Base-by-base conservation (phyloP, 2,329 filamentous ascomycete species). In the Epichloe festucae region DNA sequence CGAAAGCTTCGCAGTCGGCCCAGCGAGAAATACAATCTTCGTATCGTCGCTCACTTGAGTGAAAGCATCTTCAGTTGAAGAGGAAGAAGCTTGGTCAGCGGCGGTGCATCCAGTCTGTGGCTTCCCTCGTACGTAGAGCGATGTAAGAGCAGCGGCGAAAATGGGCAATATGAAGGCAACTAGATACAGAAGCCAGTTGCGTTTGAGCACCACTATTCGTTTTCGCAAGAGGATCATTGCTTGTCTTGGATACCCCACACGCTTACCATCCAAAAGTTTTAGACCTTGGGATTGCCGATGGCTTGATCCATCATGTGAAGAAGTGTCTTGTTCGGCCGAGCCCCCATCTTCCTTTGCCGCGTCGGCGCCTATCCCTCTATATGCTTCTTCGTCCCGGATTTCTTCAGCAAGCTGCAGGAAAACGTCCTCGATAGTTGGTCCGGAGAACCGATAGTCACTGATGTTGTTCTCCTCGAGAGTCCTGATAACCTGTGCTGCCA, bases 351-450 rank as follows among this genome's bases (percentile, higher is more conserved):
- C 35, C 6, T 41, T 38, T 3, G 19, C 59, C 3, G 55, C 49
- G 46, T 58, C 41, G 12, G 31, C 62, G 10, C 62, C 61, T n/a
- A 52, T 48, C 2, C 50, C 55, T 2, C 57, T 57, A 50, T 65
- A 63, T 11, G 62, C 59, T 46, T 65, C 67, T 56, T 84, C 78
- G 5, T 74, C 75, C 52, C 74, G 76, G 53, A 89, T 77, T 64
- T 95, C 89, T 61, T 91, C 87, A 0, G 89, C 88, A 40, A 95
- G 75, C 57, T 87, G 84, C 23, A 96, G 70, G 66, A 96, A 96
- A 0, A 95, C 89, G 58, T 95, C 89, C 64, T 96, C 91, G 41
- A 96, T 89, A 0, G 88, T 94, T 0, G 90, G 91, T 0, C 89
- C 89, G 15, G 85, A 86, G 57, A 95, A 86, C 53, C 89, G 83